Evolutionary conservation across 2,329 filamentous ascomycete species (phyloP).

Genomic region (Trichophyton benhamiae): DNA sequence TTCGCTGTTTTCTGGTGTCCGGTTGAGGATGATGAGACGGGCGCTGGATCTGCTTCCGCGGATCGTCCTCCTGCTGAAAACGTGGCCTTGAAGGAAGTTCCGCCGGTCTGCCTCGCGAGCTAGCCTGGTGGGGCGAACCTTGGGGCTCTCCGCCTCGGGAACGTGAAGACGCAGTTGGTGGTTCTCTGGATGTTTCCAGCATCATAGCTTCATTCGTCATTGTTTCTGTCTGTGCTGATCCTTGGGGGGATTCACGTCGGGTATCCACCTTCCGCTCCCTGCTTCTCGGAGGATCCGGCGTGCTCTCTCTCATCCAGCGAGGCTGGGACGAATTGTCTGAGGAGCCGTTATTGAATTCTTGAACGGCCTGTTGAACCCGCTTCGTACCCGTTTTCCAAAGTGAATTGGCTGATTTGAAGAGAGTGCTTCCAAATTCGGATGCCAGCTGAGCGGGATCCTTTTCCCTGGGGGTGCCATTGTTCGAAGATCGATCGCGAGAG

Average conservation of each 20-base stretch:
- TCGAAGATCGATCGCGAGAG: conserved; percentile 18
- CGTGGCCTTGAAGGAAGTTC: neutral
- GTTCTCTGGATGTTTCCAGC: conserved; percentile 45
- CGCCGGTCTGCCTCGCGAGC: neutral
- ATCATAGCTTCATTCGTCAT: conserved; percentile 51
- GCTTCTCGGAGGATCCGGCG: conserved; percentile 14
- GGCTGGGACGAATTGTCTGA: conserved; percentile 62
- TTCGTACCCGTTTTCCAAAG: conserved; percentile 93
- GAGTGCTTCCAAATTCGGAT: conserved; percentile 64
- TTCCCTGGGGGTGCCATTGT: conserved; percentile 34
- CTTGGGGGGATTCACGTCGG: conserved; percentile 13
- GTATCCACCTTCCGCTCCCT: conserved; percentile 5
- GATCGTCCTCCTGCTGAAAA: conserved; percentile 3
- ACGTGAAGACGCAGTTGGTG: neutral
- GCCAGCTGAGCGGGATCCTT: conserved; percentile 70
- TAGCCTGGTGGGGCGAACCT: neutral
- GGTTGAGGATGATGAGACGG: neutral
- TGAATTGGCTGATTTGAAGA: conserved; percentile 89
- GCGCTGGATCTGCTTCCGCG: neutral
- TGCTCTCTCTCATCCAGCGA: conserved; percentile 83
- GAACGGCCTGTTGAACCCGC: conserved; percentile 80
- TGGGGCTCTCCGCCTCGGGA: neutral
- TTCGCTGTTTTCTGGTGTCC: neutral
- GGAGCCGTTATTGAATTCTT: conserved; percentile 60
- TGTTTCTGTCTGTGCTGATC: conserved; percentile 5